Percentiles rank a stretch among this genome's conserved stretches.
These are phyloP conservation scores for Geosmithia putterillii DNA, from an alignment of 2,329 filamentous ascomycete genomes.

Conservation along the genomic window DNA sequence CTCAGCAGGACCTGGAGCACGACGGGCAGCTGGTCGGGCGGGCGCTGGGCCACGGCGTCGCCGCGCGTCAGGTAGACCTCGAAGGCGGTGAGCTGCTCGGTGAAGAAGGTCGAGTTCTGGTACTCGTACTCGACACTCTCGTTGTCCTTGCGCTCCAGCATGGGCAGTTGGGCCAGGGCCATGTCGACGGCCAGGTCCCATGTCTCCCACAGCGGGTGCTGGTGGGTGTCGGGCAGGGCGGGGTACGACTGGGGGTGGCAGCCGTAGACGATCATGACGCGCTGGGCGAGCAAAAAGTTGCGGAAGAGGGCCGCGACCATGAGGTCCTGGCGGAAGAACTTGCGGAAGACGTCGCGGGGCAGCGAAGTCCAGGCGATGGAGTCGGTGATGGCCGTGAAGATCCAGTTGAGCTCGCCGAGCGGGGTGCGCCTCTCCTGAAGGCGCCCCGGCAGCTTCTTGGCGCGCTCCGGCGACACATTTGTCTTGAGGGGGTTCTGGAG, in stretches of 20 bases:
- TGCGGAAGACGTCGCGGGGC: conserved; percentile 82
- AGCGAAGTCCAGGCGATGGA: conserved; percentile 98
- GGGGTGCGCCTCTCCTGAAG: conserved; percentile 89
- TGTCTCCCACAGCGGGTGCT: conserved; percentile 91
- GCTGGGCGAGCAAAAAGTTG: conserved; percentile 88
- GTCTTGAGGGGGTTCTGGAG: conserved; percentile 71
- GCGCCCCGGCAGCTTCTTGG: conserved; percentile 79
- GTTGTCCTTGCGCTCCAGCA: conserved; percentile 66
- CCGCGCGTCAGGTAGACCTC: conserved; percentile 85
- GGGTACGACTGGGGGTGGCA: conserved; percentile 91
- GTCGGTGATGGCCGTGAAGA: conserved; percentile 97
- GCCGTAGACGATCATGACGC: conserved; percentile 92
- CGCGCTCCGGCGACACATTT: conserved; percentile 65
- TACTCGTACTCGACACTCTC: conserved; percentile 77
- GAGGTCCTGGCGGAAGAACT: conserved; percentile 91
- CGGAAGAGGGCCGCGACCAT: conserved; percentile 98
- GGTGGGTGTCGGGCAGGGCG: conserved; percentile 83
- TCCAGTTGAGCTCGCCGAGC: conserved; percentile 95
- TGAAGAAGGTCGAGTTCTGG: conserved; percentile 89
- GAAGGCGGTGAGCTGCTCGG: conserved; percentile 92
- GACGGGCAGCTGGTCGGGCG: conserved; percentile 90
- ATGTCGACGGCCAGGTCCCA: conserved; percentile 97
- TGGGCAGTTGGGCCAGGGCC: conserved; percentile 79
- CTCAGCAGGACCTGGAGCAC: conserved; percentile 92
- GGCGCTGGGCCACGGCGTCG: conserved; percentile 67